Conservation (phyloP, 805 yeast genomes). For the Lipomyces chichibuensis region DNA sequence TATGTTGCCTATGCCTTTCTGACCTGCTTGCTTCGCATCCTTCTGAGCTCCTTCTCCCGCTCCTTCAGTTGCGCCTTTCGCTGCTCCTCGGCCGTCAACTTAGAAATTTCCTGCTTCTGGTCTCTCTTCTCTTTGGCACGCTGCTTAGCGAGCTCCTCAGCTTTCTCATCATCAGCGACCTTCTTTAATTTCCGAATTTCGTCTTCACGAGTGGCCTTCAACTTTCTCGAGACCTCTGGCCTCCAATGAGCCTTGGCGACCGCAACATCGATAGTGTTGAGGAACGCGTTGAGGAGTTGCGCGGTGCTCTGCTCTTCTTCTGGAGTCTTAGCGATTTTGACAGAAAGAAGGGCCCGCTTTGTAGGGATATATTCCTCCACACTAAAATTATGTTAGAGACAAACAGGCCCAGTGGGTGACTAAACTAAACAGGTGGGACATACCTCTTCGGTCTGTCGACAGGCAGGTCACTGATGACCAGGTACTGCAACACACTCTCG, state of each 20-base stretch:
- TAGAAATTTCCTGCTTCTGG: slow-evolving; percentile 44
- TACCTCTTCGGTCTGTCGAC: slow-evolving; percentile 63
- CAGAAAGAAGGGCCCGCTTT: slow-evolving; percentile 56
- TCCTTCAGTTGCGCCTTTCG: slow-evolving; percentile 77
- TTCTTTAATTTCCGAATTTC: slow-evolving; percentile 74
- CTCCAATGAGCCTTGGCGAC: slow-evolving; percentile 61
- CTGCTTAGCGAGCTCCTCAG: slow-evolving; percentile 66
- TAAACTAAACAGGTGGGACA: not conserved
- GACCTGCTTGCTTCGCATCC: slow-evolving; percentile 61
- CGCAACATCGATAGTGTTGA: slow-evolving; percentile 62
- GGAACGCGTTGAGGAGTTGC: slow-evolving; percentile 57
- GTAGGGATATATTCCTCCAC: slow-evolving; percentile 59
- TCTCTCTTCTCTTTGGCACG: slow-evolving; percentile 66
- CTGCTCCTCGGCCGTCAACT: slow-evolving; percentile 74
- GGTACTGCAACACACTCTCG: slow-evolving; percentile 58
- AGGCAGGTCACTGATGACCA: slow-evolving; percentile 86
- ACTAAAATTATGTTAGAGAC: not conserved
- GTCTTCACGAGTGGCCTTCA: slow-evolving; percentile 72
- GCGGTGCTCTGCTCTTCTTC: slow-evolving; percentile 56
- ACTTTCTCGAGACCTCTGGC: slow-evolving; percentile 75
- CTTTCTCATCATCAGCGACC: slow-evolving; percentile 62
- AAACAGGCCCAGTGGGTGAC: not conserved
- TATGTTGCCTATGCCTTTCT: slow-evolving; percentile 10
- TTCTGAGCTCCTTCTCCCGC: slow-evolving; percentile 81
- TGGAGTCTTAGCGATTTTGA: slow-evolving; percentile 55